Base-by-base conservation (phyloP, 352 stramenopile genomes). In the Globisporangium middletonii region DNA sequence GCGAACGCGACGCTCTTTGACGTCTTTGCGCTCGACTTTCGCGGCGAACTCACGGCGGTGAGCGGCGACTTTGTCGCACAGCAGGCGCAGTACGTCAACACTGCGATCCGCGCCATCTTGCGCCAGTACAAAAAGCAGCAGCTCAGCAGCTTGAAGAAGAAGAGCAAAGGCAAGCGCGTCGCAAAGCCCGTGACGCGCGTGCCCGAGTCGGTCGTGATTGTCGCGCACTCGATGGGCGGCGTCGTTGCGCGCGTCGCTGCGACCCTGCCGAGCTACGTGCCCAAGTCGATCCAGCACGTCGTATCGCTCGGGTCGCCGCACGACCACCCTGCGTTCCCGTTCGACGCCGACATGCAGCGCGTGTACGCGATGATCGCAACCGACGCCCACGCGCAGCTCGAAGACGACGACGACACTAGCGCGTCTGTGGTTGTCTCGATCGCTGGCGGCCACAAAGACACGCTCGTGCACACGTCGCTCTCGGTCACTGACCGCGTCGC, bases 191-290 rank as follows among this genome's bases (percentile, higher is more conserved):
- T 11, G 11, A 8, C 56, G 23, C 49, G 59, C 45, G 43, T 64
- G 8, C 81, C 81, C 15, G 63, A 79, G 12, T 86, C 76, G 33
- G 75, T 96, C 41, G 56, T 94, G 33, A 70, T 96, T 55, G 72
- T 94, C 8, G 86, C 80, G 0, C 85, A 96, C 50, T 94, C 84
- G 11, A 96, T 94, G 86, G 86, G 86, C 26, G 86, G 80, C 50
- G 67, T 94, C 15, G 85, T 91, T 41, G 73, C 72, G 30, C 79
- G 79, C 0, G 67, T 75, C 11, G 86, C 86, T 0, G 65, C 88
- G 48, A 63, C 74, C 45, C 62, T 96, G 55, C 77, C 77, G 30
- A 93, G 88, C 71, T 82, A 92, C 69, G 80, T 83, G 64, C 71
- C 71, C 47, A 60, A 60, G 46, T 93, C 82, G 5, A 93, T 94